These are phyloP conservation scores for Boletus rubescentipes DNA, from an alignment of 768 basidiomycete genomes.

Conservation along the genomic window DNA sequence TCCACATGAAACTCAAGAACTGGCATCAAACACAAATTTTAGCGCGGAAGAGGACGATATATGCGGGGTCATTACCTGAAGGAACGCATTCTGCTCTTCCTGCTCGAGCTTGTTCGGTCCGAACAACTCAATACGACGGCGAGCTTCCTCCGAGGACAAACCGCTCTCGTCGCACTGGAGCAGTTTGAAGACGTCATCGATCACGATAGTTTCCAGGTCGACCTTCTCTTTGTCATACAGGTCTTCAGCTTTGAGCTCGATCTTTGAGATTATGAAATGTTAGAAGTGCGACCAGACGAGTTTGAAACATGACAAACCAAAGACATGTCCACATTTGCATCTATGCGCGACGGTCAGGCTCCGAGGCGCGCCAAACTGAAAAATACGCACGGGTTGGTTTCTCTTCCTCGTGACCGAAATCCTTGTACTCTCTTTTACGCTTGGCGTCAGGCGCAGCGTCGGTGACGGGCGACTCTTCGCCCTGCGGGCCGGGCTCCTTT, in stretches of 20 bases:
- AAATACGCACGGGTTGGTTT: conserved; percentile 61
- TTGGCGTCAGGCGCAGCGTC: conserved; percentile 32
- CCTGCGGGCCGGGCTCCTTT: conserved; percentile 66
- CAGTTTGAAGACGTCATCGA: conserved; percentile 95
- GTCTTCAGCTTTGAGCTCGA: conserved; percentile 90
- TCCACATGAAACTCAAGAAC: conserved; percentile 99
- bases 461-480: conserved; percentile 42
- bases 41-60: background rate
- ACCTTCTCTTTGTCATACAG: conserved; percentile 99
- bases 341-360: conserved; percentile 36
- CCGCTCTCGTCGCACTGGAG: conserved; percentile 88
- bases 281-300: background rate
- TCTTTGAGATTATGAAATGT: conserved; percentile 36
- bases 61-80: conserved; percentile 56
- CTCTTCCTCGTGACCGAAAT: conserved; percentile 72
- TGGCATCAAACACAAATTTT: conserved; percentile 24
- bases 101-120: conserved; percentile 94
- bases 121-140: conserved; percentile 85
- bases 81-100: conserved; percentile 88
- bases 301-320: conserved; percentile 42
- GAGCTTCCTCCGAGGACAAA: conserved; percentile 71
- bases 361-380: background rate
- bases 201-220: conserved; percentile 94
- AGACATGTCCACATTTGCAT: conserved; percentile 87
- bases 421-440: conserved; percentile 86